Conservation (phyloP, 768 basidiomycete genomes). For the Lenzites betulinus region DNA sequence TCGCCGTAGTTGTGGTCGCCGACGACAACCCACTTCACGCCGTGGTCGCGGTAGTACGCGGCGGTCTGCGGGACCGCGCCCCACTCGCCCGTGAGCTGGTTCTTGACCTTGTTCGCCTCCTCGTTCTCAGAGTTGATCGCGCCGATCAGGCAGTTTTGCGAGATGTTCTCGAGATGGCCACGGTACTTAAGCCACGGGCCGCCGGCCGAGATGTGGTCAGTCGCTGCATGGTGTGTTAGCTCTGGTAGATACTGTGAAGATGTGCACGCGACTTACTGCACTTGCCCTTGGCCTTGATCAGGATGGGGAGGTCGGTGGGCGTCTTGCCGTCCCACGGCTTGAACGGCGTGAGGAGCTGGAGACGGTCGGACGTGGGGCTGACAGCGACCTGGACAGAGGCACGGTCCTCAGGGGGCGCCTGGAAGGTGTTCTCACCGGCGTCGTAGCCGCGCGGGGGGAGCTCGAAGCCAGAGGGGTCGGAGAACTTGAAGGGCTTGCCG, state of each 20-base stretch:
- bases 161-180: constrained; percentile 98
- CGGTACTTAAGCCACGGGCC: constrained; percentile 99
- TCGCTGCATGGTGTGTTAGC: constrained; percentile 46
- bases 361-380: constrained; percentile 81
- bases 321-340: constrained; percentile 92
- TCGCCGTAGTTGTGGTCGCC: constrained; percentile 97
- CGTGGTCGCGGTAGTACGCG: constrained; percentile 84
- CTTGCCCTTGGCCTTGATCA: constrained; percentile 99
- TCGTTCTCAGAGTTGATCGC: constrained; percentile 95
- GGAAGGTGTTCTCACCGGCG: constrained; percentile 96
- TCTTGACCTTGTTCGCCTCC: constrained; percentile 95
- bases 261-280: constrained; percentile 69
- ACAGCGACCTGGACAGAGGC: constrained; percentile 85
- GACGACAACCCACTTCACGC: constrained; percentile 96
- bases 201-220: constrained; percentile 96
- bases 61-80: constrained; percentile 84
- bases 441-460: constrained; percentile 96
- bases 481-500: constrained; percentile 97
- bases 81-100: constrained; percentile 85
- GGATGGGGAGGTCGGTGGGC: constrained; percentile 81
- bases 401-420: constrained; percentile 87
- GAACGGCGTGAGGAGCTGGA: constrained; percentile 91
- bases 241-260: not conserved
- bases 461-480: constrained; percentile 87
- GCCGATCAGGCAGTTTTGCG: constrained; percentile 97